Conservation (phyloP, 2,329 filamentous ascomycete genomes). For the Aureobasidium sp. region DNA sequence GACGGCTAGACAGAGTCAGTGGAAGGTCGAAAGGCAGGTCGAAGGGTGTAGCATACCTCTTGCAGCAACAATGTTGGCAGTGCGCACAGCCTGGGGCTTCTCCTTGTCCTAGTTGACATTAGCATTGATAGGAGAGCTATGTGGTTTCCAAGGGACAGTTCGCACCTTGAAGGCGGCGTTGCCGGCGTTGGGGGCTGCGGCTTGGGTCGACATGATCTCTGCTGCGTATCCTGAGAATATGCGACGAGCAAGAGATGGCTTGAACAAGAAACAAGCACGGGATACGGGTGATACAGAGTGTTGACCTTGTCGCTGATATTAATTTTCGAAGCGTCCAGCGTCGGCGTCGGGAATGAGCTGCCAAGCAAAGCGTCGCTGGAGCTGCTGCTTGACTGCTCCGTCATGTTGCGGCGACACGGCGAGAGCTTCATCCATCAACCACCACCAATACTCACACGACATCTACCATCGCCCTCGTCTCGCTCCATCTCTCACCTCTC, state of each 20-base stretch:
- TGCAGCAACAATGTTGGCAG: slow-evolving; percentile 93
- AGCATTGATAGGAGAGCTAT: neutral
- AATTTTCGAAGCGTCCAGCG: slow-evolving; percentile 4
- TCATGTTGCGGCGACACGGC: neutral
- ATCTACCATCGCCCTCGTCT: neutral
- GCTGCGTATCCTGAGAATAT: neutral
- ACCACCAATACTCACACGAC: neutral
- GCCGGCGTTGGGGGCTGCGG: slow-evolving; percentile 40
- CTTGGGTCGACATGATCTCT: slow-evolving; percentile 32
- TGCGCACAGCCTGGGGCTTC: slow-evolving; percentile 95
- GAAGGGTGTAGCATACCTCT: slow-evolving; percentile 55
- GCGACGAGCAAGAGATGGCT: slow-evolving; percentile 5
- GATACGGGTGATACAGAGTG: neutral
- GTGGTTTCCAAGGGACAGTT: neutral
- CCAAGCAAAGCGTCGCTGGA: neutral
- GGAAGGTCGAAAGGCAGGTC: neutral
- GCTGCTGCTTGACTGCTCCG: neutral
- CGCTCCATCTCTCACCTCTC: neutral
- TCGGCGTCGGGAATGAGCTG: neutral
- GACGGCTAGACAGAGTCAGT: slow-evolving; percentile 55
- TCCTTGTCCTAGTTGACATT: slow-evolving; percentile 64
- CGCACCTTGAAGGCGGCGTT: slow-evolving; percentile 60
- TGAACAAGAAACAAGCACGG: neutral
- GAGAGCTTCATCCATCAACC: neutral
- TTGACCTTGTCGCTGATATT: neutral